Evolutionary conservation across 768 basidiomycete genomes (phyloP).

Genomic region (Trametes cubensis): DNA sequence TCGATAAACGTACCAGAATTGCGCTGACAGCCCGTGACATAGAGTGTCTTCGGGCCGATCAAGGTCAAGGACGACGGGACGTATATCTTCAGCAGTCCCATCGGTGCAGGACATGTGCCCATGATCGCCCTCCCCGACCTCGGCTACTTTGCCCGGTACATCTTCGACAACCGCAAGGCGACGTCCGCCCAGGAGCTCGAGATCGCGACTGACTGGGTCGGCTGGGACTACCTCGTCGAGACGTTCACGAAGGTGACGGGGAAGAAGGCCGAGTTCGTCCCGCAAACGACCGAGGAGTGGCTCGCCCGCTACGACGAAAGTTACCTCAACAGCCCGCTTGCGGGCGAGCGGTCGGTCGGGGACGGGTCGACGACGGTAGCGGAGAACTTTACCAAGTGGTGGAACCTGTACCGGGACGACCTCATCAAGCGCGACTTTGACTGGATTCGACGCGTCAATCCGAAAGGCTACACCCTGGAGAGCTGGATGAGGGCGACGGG

Average conservation of each 20-base stretch:
- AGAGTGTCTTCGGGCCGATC: conserved; percentile 27
- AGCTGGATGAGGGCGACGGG: conserved; percentile 39
- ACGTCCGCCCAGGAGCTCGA: conserved; percentile 32
- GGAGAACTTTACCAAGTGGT: conserved; percentile 42
- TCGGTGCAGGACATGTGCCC: conserved; percentile 34
- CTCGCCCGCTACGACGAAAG: no score
- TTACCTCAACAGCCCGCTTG: no score
- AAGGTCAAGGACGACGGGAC: conserved; percentile 34
- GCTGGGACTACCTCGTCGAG: conserved; percentile 31
- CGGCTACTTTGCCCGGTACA: conserved; percentile 35
- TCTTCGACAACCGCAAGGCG: conserved; percentile 35
- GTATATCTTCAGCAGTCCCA: conserved; percentile 33
- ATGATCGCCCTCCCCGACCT: conserved; percentile 37
- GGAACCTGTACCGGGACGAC: conserved; percentile 47
- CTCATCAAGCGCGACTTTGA: conserved; percentile 47
- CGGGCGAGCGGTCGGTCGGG: no score
- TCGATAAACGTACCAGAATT: no score
- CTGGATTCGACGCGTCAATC: conserved; percentile 46
- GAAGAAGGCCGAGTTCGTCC: not conserved
- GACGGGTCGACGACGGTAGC: no score
- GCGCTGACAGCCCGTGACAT: not conserved
- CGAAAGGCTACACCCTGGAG: conserved; percentile 40
- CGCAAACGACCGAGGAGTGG: conserved; percentile 28
- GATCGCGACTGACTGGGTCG: conserved; percentile 32
- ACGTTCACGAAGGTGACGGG: conserved; percentile 32